Evolutionary conservation across 306 rosid genomes (phyloP), one percentile per base, ranked within the genome.

Genomic region (Datisca glomerata): DNA sequence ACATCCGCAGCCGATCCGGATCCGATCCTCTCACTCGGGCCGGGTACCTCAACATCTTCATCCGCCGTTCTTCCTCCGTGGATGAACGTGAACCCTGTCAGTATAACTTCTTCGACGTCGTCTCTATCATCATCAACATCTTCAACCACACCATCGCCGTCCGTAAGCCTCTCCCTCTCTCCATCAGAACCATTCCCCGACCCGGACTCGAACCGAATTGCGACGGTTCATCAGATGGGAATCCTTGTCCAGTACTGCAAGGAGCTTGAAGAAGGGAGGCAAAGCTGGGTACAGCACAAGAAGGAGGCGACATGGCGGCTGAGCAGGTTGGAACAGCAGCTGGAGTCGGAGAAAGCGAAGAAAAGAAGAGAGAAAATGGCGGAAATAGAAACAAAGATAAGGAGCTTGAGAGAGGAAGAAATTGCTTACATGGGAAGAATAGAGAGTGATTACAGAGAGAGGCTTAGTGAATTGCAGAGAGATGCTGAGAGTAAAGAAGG

Each of bases 291-390:
- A 27, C 68, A 51, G 18, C 68, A 70, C 32, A 60, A 52, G 64
- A 70, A 64, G 53, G 76, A 70, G 41, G 72, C 72, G 8, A 51
- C 68, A 37, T 70, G 76, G 76, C 41, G 76, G 41, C 38, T 70
- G 57, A 70, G 53, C 48, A 45, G 76, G 63, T 54, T 70, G 43
- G 72, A 70, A 65, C 67, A 70, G 24, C 76, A 70, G 64, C 57
- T 70, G 18, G 76, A 64, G 49, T 21, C 72, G 16, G 76, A 70
- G 72, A 70, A 63, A 20, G 53, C 72, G 27, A 55, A 72, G 49
- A 70, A 70, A 51, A 49, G 55, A 40, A 47, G 68, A 28, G 72
- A 65, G 61, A 57, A 66, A 37, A 47, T 46, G 68, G 76, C 59
- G 58, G 72, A 70, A 55, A 46, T 60, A 4, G 68, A 70, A 25